Evolutionary conservation across 2,329 filamentous ascomycete species (phyloP), one percentile per base, ranked within the genome.

Genomic region (Fusarium fracticaudum): DNA sequence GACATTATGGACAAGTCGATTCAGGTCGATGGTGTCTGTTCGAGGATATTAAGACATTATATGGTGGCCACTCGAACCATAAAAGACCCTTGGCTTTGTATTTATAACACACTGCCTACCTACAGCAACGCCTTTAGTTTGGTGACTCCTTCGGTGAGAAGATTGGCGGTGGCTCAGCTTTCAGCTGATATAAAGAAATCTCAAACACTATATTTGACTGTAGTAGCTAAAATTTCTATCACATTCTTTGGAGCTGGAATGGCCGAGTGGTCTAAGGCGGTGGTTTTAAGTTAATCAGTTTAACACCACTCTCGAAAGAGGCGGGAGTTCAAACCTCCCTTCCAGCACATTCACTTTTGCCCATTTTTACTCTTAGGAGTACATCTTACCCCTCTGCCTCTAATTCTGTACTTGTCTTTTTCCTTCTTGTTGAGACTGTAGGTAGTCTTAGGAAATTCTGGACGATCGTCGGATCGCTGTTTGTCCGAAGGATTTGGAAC

Each of bases 61-160:
- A 47, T 13, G 10, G 24, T 10, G 24, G 15, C 14, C 8, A 40
- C 12, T n/a, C 20, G 15, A 55, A n/a, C 15, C 24, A 41, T 43
- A 5, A 37, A 37, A 22, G 8, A 24, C 13, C n/a, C 22, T 8
- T 41, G 15, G 26, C 35, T n/a, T n/a, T 55, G 22, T 55, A 41
- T 31, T 11, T n/a, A 29, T 55, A n/a, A 26, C 14, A 43, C 40
- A 22, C 38, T 60, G 22, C n/a, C 26, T 35, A 29, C n/a, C 26
- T 35, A 29, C 24, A 9, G 13, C 13, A n/a, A 35, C 17, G 17
- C 11, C 11, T 20, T 48, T 22, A 33, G 29, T 55, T n/a, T 29
- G 48, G 51, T 74, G 65, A 75, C 69, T 75, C 72, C 61, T 73
- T 61, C 72, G 72, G 72, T 38, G 58, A 75, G 54, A 29, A 13